Evolutionary conservation across 106 monocot species (phyloP).

Genomic region (Dendrobium huoshanense): DNA sequence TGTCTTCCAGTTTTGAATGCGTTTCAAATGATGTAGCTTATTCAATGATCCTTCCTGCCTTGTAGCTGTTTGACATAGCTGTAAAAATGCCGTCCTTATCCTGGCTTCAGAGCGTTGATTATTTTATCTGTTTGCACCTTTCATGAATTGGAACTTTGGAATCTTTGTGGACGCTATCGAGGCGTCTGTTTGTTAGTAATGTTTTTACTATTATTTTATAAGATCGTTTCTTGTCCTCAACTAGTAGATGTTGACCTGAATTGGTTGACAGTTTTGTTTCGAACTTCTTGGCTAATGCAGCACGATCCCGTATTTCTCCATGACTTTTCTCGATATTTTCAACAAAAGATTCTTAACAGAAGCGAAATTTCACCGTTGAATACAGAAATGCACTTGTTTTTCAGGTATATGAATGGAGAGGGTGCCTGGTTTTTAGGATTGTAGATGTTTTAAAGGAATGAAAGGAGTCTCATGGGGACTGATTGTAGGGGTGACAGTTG

Average conservation of each 20-base stretch:
- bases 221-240: neutral
- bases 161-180: neutral
- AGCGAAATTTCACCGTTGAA: neutral
- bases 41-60: neutral
- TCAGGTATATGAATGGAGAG: conserved; percentile 20
- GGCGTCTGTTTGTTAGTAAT: neutral
- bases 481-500: conserved; percentile 68
- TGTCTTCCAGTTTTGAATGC: neutral
- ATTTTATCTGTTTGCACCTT: neutral
- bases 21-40: neutral
- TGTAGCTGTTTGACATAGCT: neutral
- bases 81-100: neutral
- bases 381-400: neutral
- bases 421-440: conserved; percentile 2
- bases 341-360: neutral
- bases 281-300: neutral
- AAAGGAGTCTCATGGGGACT: conserved; percentile 52
- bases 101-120: neutral
- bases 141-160: neutral
- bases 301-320: neutral
- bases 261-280: neutral
- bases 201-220: neutral
- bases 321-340: neutral
- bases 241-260: neutral
- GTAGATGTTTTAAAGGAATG: conserved; percentile 30